Base-by-base conservation (phyloP, 2,329 filamentous ascomycete species). In the Ophiostoma perfectum region DNA sequence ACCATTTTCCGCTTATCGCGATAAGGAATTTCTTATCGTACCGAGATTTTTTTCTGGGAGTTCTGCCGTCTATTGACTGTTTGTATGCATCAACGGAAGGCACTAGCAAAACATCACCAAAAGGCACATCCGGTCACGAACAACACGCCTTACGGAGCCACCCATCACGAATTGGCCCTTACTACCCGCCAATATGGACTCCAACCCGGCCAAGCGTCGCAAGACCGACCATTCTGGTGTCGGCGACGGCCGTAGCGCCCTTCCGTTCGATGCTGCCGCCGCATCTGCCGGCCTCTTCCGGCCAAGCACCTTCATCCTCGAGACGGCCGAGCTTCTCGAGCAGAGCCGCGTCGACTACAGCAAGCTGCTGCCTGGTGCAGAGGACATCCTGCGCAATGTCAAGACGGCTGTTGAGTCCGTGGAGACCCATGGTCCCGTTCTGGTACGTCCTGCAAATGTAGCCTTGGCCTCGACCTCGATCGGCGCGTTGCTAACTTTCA, bases 281-380 rank as follows among this genome's bases (percentile, higher is more conserved):
- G 73, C 74, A 1, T 73, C 75, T 3, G 74, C 73, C 3, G 76
- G 76, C 52, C 69, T 76, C 14, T 77, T 75, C 9, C 74, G 75
- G 45, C 75, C 83, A 16, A 85, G 83, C 75, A 81, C 84, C 45
- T 87, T 88, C 71, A 79, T 86, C 64, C 75, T 88, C 65, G 83
- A 88, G 76, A 84, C 85, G 2, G 83, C 87, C 63, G 85, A 88
- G 75, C 78, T 88, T 18, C 75, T 88, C 70, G 82, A 81, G 69
- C 83, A 86, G 70, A 80, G 83, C 69, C 81, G 80, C 68, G 74
- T 86, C 36, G 82, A 87, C 74, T 84, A 86, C 73, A 74, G 73
- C 45, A 81, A 80, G 70, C 75, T 80, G 14, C 79, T 87, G 67
- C 76, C 80, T 2, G 81, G 79, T 9, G 81, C 82, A 5, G 82